Conservation (phyloP, 2,329 filamentous ascomycete genomes). For the Aspergillus glaucus region DNA sequence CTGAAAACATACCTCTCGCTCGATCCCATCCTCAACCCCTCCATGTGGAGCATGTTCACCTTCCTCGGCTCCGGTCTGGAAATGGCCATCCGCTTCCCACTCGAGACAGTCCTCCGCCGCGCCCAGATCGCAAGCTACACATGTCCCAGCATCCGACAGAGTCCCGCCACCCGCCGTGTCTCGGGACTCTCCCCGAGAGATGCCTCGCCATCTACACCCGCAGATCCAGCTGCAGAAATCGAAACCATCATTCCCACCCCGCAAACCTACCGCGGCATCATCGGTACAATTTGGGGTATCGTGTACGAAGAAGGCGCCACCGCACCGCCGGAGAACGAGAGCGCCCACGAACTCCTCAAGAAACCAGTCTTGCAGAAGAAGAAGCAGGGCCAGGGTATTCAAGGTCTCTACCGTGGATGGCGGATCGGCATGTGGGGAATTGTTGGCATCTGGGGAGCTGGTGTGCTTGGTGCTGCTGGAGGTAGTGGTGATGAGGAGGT, state of each 20-base stretch:
- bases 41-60: conserved; percentile 72
- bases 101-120: conserved; percentile 85
- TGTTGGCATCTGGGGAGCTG: conserved; percentile 50
- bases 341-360: conserved; percentile 26
- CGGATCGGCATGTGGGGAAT: conserved; percentile 51
- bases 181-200: conserved; percentile 11
- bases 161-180: neutral
- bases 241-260: conserved; percentile 70
- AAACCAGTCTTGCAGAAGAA: conserved; percentile 35
- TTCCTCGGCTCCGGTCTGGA: conserved; percentile 76
- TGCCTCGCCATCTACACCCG: conserved; percentile 9
- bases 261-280: conserved; percentile 74
- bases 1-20: conserved; percentile 79
- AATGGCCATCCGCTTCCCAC: conserved; percentile 76
- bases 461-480: conserved; percentile 35
- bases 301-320: conserved; percentile 68
- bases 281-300: conserved; percentile 89
- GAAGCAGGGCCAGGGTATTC: conserved; percentile 49
- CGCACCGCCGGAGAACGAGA: conserved; percentile 41
- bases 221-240: conserved; percentile 31
- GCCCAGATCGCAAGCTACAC: conserved; percentile 73
- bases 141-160: conserved; percentile 44
- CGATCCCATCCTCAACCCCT: conserved; percentile 73
- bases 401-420: conserved; percentile 54
- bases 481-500: conserved; percentile 32